Evolutionary conservation across 371 early-diverging fungal genomes (phyloP).

Genomic region (Zancudomyces culisetae): DNA sequence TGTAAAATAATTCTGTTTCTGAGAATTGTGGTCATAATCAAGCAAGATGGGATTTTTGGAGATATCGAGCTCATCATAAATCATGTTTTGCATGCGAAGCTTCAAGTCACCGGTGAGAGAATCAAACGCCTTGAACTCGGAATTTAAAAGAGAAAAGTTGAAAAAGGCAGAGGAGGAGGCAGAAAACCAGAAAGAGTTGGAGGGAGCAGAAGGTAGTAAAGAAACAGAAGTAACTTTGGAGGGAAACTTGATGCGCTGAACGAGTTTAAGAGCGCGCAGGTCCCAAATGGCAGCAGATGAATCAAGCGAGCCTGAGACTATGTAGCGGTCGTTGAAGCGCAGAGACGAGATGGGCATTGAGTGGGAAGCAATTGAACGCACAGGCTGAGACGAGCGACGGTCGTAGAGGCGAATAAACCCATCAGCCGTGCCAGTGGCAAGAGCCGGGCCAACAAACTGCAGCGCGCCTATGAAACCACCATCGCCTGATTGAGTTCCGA

Average conservation of each 20-base stretch:
- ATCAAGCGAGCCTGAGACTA: conserved; percentile 65
- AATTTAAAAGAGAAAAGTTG: neutral
- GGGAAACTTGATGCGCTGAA: conserved; percentile 35
- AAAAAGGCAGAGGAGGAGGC: neutral
- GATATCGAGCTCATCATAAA: neutral
- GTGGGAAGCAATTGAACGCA: conserved; percentile 54
- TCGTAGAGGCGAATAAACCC: conserved; percentile 81
- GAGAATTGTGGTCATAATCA: neutral
- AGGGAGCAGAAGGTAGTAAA: conserved; percentile 12
- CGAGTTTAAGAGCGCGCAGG: conserved; percentile 44
- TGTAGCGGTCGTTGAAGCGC: conserved; percentile 53
- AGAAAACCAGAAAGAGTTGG: neutral
- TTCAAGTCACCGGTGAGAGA: neutral
- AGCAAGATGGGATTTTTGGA: neutral
- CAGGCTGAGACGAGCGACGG: conserved; percentile 56
- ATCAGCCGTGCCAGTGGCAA: conserved; percentile 70
- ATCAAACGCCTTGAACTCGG: neutral
- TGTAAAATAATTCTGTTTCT: too few relatives aligned
- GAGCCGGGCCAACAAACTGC: conserved; percentile 60
- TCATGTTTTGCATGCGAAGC: neutral
- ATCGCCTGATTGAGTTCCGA: conserved; percentile 22
- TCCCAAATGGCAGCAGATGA: conserved; percentile 70
- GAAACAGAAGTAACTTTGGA: conserved; percentile 36
- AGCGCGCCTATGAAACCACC: conserved; percentile 45
- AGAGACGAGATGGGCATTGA: conserved; percentile 44